phyloP scores from a whole-genome alignment of 257 asterid species.

The Mentha longifolia region DNA sequence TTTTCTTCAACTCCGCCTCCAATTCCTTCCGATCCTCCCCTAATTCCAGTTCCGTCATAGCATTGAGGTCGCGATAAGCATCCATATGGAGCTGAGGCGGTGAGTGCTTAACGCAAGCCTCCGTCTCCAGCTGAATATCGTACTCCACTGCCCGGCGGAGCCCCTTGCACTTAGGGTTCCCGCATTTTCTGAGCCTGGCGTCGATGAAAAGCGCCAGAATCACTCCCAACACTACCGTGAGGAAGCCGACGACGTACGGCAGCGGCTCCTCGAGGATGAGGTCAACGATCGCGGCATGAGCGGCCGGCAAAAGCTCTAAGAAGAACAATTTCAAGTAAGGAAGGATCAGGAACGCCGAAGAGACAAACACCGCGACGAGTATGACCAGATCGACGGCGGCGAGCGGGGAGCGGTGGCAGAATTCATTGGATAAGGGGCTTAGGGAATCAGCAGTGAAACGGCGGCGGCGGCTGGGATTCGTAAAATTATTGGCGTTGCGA shows the following conservation, averaged over 20 bases:
- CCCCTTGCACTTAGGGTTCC: conserved; percentile 53
- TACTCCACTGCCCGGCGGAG: conserved; percentile 60
- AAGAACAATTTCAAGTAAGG: conserved; percentile 48
- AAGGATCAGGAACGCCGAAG: conserved; percentile 45
- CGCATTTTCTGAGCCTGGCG: conserved; percentile 53
- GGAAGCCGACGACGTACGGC: conserved; percentile 47
- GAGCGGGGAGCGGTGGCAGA: conserved; percentile 50
- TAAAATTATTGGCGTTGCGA: conserved; percentile 36
- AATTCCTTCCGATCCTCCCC: conserved; percentile 57
- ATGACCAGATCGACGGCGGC: conserved; percentile 57
- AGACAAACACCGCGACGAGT: conserved; percentile 43
- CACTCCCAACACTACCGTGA: conserved; percentile 40
- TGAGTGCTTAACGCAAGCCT: conserved; percentile 55
- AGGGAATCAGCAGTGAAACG: conserved; percentile 35
- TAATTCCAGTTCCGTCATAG: conserved; percentile 43
- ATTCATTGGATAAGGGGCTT: conserved; percentile 43
- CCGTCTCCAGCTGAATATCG: conserved; percentile 64
- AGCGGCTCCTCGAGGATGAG: conserved; percentile 50
- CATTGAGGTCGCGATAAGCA: conserved; percentile 30
- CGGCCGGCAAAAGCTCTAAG: conserved; percentile 35
- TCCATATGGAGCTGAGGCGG: conserved; percentile 30
- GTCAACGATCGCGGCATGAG: conserved; percentile 36
- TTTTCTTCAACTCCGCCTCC: conserved; percentile 63
- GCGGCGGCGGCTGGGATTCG: conserved; percentile 35
- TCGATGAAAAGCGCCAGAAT: conserved; percentile 40